Percentiles rank a stretch among this genome's conserved stretches.
Evolutionary conservation across 2,329 filamentous ascomycete species (phyloP).

Genomic region (Fonsecaea pedrosoi): DNA sequence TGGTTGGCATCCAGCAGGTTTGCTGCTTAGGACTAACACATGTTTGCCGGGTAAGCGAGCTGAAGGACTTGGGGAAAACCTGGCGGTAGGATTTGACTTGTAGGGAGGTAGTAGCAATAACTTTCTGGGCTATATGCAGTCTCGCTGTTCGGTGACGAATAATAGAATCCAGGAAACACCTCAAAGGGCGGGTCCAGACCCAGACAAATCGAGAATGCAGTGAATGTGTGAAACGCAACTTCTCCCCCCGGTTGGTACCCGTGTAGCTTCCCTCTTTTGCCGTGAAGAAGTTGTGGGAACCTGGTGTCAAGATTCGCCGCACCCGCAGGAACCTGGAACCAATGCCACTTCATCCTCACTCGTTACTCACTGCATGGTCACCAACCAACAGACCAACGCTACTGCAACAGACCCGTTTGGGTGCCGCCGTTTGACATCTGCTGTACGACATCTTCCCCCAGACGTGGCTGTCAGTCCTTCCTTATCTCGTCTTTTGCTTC

Average conservation of each 20-base stretch:
- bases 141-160: no score
- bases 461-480: constrained; percentile 16
- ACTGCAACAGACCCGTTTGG: constrained; percentile 18
- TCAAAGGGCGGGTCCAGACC: neutral
- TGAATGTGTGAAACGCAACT: neutral
- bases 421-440: constrained; percentile 15
- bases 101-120: neutral
- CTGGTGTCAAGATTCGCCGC: neutral
- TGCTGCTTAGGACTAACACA: no score
- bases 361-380: neutral
- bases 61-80: neutral
- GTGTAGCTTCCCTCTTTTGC: neutral
- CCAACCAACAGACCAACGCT: constrained; percentile 1
- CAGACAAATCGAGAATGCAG: neutral
- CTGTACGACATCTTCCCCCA: constrained; percentile 20
- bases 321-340: constrained; percentile 4
- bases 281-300: constrained; percentile 9
- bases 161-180: no score
- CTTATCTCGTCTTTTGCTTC: constrained; percentile 4
- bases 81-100: neutral
- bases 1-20: neutral
- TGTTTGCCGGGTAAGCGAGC: neutral
- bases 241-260: neutral
- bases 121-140: neutral
- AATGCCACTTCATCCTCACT: constrained; percentile 10